Percentiles rank a stretch among this genome's conserved stretches.
phyloP scores from a whole-genome alignment of 495 filamentous ascomycete species.

The Talaromyces trachyspermus region DNA sequence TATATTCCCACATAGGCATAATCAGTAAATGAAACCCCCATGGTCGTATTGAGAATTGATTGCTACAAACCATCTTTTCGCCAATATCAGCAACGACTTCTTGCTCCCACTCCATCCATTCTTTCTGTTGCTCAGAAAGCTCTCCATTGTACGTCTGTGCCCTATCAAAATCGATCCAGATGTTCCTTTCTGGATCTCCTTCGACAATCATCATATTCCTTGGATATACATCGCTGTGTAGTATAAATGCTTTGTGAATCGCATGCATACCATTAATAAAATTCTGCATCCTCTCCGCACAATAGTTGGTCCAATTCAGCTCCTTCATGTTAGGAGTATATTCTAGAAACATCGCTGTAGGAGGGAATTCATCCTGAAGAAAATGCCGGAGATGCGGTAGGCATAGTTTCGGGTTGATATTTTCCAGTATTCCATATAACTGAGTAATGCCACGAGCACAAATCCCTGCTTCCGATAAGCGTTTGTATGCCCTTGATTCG shows the following conservation, averaged over 20 bases:
- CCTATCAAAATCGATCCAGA: conserved; percentile 13
- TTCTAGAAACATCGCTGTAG: conserved; percentile 11
- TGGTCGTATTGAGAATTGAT: too few species aligned
- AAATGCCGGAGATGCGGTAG: conserved; percentile 9
- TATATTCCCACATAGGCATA: too few species aligned
- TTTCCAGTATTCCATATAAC: conserved; percentile 8
- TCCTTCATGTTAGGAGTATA: conserved; percentile 10
- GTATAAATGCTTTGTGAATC: conserved; percentile 12
- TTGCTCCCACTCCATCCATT: too few species aligned
- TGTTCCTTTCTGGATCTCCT: conserved; percentile 9
- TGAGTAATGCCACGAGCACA: conserved; percentile 12
- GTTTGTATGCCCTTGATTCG: conserved; percentile 10
- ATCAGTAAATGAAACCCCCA: too few species aligned
- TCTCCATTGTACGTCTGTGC: conserved; percentile 8
- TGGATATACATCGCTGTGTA: conserved; percentile 8
- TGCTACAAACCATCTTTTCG: too few species aligned
- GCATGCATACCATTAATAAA: conserved; percentile 6
- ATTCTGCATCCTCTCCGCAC: conserved; percentile 7
- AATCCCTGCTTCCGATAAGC: conserved; percentile 7
- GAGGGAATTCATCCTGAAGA: conserved; percentile 9
- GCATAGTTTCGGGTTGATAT: conserved; percentile 7
- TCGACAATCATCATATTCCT: conserved; percentile 15
- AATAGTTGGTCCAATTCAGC: conserved; percentile 7
- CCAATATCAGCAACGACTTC: too few species aligned
- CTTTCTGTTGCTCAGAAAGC: too few species aligned